Percentiles rank a stretch among this genome's conserved stretches.
phyloP scores from a whole-genome alignment of 768 basidiomycete genomes.

The Phanerochaete sordida region DNA sequence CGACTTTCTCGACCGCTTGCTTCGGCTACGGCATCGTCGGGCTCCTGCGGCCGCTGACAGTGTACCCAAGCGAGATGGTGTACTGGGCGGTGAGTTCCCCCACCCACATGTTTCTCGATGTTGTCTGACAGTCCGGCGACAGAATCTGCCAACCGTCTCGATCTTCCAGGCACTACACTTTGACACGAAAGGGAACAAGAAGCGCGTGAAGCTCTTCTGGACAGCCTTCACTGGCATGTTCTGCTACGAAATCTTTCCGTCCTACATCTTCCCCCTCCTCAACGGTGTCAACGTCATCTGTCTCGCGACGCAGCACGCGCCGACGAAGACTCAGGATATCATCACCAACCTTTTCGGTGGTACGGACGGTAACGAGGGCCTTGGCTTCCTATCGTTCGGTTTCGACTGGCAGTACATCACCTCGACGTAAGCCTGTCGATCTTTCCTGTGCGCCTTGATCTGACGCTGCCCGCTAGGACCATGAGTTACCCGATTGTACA shows the following conservation, averaged over 20 bases:
- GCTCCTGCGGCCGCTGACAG: conserved; percentile 52
- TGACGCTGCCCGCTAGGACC: conserved; percentile 18
- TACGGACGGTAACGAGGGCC: conserved; percentile 60
- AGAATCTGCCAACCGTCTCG: conserved; percentile 57
- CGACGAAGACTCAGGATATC: conserved; percentile 39
- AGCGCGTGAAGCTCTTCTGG: conserved; percentile 54
- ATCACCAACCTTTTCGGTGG: conserved; percentile 70
- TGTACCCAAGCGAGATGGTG: conserved; percentile 63
- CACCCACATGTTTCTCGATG: neutral
- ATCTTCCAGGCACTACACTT: conserved; percentile 60
- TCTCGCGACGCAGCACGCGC: conserved; percentile 48
- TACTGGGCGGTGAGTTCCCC: conserved; percentile 46
- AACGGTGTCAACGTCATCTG: conserved; percentile 62
- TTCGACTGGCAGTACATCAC: conserved; percentile 70
- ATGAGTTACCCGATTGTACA: conserved; percentile 54
- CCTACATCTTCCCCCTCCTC: conserved; percentile 61
- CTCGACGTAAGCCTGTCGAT: conserved; percentile 26
- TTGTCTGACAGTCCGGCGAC: neutral
- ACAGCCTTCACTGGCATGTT: conserved; percentile 49
- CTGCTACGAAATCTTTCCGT: conserved; percentile 47
- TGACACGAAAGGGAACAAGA: conserved; percentile 38
- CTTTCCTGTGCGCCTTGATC: neutral
- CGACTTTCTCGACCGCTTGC: conserved; percentile 61
- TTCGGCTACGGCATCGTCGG: conserved; percentile 65
- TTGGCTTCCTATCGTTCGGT: conserved; percentile 57